phyloP scores from a whole-genome alignment of 371 early-diverging fungal genomes.

The Rhizopus microsporus region DNA sequence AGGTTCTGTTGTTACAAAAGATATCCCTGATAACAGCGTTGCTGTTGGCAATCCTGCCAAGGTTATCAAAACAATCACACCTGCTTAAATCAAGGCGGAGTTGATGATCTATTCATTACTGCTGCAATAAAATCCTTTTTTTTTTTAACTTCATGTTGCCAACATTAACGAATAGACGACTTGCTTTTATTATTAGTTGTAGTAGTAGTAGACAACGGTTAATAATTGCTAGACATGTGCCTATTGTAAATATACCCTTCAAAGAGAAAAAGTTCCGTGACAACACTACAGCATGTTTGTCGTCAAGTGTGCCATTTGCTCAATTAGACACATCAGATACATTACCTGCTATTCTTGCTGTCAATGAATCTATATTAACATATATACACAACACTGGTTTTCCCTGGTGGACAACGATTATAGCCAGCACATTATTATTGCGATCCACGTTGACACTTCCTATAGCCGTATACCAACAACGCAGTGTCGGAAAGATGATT shows the following conservation, averaged over 20 bases:
- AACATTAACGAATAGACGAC: no score
- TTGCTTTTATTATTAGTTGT: not conserved
- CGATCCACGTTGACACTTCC: conserved; percentile 71
- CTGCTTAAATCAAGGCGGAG: not conserved
- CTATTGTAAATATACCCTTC: not conserved
- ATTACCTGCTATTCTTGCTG: conserved; percentile 39
- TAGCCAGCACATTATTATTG: conserved; percentile 58
- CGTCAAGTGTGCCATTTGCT: not conserved
- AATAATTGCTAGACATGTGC: not conserved
- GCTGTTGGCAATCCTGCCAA: conserved; percentile 87
- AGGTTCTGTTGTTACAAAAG: conserved; percentile 76
- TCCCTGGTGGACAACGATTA: conserved; percentile 77
- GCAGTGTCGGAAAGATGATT: conserved; percentile 58
- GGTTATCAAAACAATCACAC: conserved; percentile 41
- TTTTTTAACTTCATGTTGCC: no score
- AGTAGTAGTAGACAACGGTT: not conserved
- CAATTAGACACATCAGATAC: not conserved
- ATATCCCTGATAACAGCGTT: conserved; percentile 70
- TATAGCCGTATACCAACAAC: conserved; percentile 74
- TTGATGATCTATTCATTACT: no score
- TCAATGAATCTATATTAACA: conserved; percentile 48
- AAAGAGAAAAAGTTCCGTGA: not conserved
- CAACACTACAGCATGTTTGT: not conserved
- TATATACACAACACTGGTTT: conserved; percentile 47
- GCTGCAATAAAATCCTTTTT: no score